Evolutionary conservation across 2,329 filamentous ascomycete genomes (phyloP).

Genomic region (Fusarium odoratissimum): DNA sequence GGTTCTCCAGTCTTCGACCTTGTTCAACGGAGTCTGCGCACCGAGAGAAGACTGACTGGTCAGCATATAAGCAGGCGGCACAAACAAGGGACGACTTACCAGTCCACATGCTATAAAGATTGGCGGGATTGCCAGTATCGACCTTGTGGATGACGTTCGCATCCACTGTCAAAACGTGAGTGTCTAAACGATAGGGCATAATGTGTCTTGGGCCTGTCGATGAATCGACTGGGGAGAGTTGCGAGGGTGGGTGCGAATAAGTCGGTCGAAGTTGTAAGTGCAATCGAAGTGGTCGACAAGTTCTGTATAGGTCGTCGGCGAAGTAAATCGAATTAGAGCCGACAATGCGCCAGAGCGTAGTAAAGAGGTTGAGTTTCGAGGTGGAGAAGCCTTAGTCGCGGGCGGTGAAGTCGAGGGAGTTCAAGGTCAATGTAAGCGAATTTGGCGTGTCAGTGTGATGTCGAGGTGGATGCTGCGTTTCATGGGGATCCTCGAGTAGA

Average conservation of each 20-base stretch:
- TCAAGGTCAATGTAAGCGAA: slow-evolving; percentile 33
- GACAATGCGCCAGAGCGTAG: slow-evolving; percentile 38
- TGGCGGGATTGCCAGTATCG: slow-evolving; percentile 91
- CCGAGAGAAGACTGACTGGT: slow-evolving; percentile 83
- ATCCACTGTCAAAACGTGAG: slow-evolving; percentile 91
- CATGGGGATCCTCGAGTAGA: slow-evolving; percentile 42
- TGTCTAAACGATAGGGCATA: slow-evolving; percentile 88
- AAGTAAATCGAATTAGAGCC: slow-evolving; percentile 32
- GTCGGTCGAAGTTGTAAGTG: slow-evolving; percentile 16
- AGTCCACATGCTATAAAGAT: slow-evolving; percentile 96
- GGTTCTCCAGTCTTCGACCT: slow-evolving; percentile 90
- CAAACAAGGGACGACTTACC: slow-evolving; percentile 68
- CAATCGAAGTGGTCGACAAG: slow-evolving; percentile 7
- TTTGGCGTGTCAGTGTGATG: slow-evolving; percentile 30
- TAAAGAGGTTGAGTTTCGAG: slow-evolving; percentile 8
- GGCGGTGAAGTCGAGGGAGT: slow-evolving; percentile 8
- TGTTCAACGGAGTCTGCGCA: slow-evolving; percentile 95
- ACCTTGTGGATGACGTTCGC: slow-evolving; percentile 93
- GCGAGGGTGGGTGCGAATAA: slow-evolving; percentile 17
- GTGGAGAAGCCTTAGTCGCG: slow-evolving; percentile 10
- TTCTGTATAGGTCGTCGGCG: slow-evolving; percentile 32
- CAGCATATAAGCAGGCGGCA: slow-evolving; percentile 42
- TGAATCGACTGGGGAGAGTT: slow-evolving; percentile 49
- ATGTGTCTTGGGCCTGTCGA: slow-evolving; percentile 53
- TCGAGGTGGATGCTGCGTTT: slow-evolving; percentile 38